Conservation (phyloP, 345 rosid genomes). For the Noccaea caerulescens region DNA sequence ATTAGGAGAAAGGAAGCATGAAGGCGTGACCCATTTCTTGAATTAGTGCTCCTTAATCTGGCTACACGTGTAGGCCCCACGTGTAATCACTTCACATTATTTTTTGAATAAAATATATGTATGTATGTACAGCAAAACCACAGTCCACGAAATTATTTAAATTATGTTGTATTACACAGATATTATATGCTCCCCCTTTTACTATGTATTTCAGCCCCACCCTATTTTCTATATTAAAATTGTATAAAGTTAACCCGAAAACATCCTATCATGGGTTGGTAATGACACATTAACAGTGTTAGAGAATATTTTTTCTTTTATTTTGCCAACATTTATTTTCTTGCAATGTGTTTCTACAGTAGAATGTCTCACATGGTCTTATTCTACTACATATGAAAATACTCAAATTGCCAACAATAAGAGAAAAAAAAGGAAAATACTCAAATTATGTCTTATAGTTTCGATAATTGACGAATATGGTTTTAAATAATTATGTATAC, state of each 20-base stretch:
- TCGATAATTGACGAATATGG: slow-evolving; percentile 10
- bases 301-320: slow-evolving; percentile 19
- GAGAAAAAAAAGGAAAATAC: not conserved
- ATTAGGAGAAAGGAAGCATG: slow-evolving; percentile 46
- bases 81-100: slow-evolving; percentile 33
- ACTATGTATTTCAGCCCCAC: slow-evolving; percentile 15
- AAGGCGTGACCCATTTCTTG: slow-evolving; percentile 42
- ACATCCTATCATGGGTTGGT: slow-evolving; percentile 37
- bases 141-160: not conserved
- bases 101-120: not conserved
- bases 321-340: not conserved
- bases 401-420: not conserved
- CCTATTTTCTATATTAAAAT: not conserved
- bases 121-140: not conserved
- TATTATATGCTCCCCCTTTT: not conserved
- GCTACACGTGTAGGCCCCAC: slow-evolving; percentile 48
- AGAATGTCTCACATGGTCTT: not conserved
- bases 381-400: not conserved
- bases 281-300: slow-evolving; percentile 36
- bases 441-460: not conserved
- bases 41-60: slow-evolving; percentile 45
- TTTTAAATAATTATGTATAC: slow-evolving; percentile 22
- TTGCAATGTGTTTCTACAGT: slow-evolving; percentile 1
- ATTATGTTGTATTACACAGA: not conserved
- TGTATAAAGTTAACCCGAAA: slow-evolving; percentile 1